phyloP scores from a whole-genome alignment of 1,284 basidiomycete genomes.

The Afroboletus lepidellus region DNA sequence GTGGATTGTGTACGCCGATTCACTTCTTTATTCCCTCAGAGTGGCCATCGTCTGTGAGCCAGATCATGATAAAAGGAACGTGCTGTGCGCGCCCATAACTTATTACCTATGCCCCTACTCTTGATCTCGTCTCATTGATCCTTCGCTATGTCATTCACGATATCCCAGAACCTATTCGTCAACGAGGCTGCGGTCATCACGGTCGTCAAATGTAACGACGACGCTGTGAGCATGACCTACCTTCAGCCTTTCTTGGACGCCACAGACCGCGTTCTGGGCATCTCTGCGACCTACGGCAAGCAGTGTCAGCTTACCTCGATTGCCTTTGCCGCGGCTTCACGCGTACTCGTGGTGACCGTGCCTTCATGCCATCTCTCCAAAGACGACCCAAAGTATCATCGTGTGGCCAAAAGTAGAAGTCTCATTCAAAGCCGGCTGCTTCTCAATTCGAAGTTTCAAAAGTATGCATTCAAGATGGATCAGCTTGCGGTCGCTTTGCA shows the following conservation, averaged over 20 bases:
- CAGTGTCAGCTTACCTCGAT: slow-evolving; percentile 35
- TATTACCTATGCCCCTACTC: neutral
- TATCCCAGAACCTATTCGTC: slow-evolving; percentile 34
- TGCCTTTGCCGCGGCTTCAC: slow-evolving; percentile 37
- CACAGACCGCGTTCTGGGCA: slow-evolving; percentile 27
- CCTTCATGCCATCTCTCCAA: slow-evolving; percentile 16
- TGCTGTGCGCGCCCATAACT: neutral
- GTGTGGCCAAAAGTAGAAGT: slow-evolving; percentile 24
- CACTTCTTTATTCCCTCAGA: too few species aligned
- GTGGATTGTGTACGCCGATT: too few species aligned
- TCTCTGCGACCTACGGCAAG: slow-evolving; percentile 40
- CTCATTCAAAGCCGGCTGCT: slow-evolving; percentile 34
- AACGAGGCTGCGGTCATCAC: slow-evolving; percentile 19
- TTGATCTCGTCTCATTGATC: neutral
- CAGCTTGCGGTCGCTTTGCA: slow-evolving; percentile 42
- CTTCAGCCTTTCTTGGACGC: slow-evolving; percentile 31
- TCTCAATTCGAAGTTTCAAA: slow-evolving; percentile 25
- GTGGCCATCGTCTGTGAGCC: too few species aligned
- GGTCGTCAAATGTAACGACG: slow-evolving; percentile 25
- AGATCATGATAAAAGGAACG: slow-evolving; percentile 5
- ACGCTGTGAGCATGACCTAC: slow-evolving; percentile 20
- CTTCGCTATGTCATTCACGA: slow-evolving; percentile 17
- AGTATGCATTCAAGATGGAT: slow-evolving; percentile 46
- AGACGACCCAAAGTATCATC: slow-evolving; percentile 9
- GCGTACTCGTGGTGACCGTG: slow-evolving; percentile 35